Evolutionary conservation across 2,329 filamentous ascomycete genomes (phyloP).

Genomic region (Diplodia intermedia): DNA sequence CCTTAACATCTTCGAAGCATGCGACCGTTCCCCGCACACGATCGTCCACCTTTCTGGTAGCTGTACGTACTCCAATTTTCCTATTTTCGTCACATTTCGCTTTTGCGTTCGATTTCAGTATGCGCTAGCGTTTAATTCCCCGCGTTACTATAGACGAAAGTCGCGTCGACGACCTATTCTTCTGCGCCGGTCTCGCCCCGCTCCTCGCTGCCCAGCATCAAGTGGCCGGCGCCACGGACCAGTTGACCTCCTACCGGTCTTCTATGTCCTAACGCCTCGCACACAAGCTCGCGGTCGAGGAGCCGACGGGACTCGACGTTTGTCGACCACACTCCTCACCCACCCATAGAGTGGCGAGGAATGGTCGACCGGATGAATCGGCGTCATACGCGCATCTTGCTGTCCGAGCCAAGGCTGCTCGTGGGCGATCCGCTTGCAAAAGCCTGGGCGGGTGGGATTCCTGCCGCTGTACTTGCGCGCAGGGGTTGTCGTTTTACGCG

Average conservation of each 20-base stretch:
- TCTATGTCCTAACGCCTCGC: neutral
- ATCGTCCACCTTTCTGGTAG: too few relatives aligned
- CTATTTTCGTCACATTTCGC: too few relatives aligned
- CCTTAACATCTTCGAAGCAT: too few relatives aligned
- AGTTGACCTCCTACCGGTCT: neutral
- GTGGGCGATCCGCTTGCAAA: neutral
- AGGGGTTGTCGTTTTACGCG: neutral
- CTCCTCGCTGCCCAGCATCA: too few relatives aligned
- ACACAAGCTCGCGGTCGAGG: neutral
- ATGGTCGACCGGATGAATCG: slow-evolving; percentile 14
- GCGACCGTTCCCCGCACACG: too few relatives aligned
- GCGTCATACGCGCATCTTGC: neutral
- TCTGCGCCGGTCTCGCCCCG: too few relatives aligned
- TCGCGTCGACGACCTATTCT: too few relatives aligned
- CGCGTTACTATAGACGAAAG: too few relatives aligned
- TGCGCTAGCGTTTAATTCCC: too few relatives aligned
- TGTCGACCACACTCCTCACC: neutral
- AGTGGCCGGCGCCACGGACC: too few relatives aligned
- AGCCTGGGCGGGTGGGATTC: slow-evolving; percentile 21
- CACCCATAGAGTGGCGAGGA: neutral
- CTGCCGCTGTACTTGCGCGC: neutral
- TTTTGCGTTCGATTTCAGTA: too few relatives aligned
- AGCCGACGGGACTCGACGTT: neutral
- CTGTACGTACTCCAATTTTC: too few relatives aligned
- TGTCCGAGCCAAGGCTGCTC: slow-evolving; percentile 16